phyloP scores from a whole-genome alignment of 176 grass and related monocot species.

The Otatea glauca region DNA sequence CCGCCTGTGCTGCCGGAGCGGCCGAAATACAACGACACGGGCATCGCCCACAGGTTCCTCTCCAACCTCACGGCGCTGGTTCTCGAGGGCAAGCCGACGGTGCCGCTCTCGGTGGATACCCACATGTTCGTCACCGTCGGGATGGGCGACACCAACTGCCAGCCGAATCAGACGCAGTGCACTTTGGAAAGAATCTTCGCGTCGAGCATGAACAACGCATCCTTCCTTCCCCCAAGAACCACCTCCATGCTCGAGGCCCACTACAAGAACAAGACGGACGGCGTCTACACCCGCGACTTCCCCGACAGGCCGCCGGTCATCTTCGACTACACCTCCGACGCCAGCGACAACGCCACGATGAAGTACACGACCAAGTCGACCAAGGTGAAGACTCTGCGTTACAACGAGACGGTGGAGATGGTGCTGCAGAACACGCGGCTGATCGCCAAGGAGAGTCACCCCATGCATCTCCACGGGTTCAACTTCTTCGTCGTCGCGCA shows the following conservation, averaged over 20 bases:
- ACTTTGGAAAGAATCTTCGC: conserved; percentile 33
- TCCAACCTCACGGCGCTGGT: conserved; percentile 61
- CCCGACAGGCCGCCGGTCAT: conserved; percentile 50
- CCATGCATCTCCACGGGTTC: conserved; percentile 71
- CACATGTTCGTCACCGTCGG: conserved; percentile 68
- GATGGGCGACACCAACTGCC: conserved; percentile 49
- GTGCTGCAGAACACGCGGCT: conserved; percentile 81
- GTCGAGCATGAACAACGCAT: conserved; percentile 81
- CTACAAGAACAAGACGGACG: background rate
- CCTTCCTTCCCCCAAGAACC: conserved; percentile 49
- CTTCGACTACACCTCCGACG: conserved; percentile 59
- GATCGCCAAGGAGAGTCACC: conserved; percentile 68
- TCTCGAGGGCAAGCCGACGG: conserved; percentile 35
- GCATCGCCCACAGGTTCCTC: conserved; percentile 49
- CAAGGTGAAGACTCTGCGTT: conserved; percentile 54
- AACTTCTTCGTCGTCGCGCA: conserved; percentile 79
- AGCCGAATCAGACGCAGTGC: conserved; percentile 45
- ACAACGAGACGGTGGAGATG: conserved; percentile 68
- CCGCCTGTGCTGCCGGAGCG: background rate
- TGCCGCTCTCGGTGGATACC: conserved; percentile 53
- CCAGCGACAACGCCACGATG: conserved; percentile 9
- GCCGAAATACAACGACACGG: conserved; percentile 43
- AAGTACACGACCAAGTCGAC: conserved; percentile 53
- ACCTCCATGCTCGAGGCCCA: conserved; percentile 64
- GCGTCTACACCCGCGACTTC: conserved; percentile 68